Evolutionary conservation across 73 alveolate genomes (phyloP).

Genomic region (Paramecium pentaurelia): DNA sequence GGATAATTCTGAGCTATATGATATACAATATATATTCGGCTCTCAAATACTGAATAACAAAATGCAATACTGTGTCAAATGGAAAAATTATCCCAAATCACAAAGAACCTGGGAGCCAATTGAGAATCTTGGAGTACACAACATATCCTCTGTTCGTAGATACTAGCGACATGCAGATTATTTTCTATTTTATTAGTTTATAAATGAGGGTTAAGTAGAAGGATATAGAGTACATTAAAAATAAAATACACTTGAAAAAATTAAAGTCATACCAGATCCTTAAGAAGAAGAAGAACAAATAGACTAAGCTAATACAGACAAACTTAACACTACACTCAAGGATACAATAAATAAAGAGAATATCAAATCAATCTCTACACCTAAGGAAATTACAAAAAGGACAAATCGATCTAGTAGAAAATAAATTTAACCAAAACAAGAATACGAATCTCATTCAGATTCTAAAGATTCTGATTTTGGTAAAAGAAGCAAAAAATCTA

Average conservation of each 20-base stretch:
- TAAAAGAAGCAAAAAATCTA: background rate
- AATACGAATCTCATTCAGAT: background rate
- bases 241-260: background rate
- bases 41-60: background rate
- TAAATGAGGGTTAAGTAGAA: background rate
- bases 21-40: background rate
- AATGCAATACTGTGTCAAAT: constrained; percentile 8
- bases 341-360: background rate
- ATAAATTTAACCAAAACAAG: background rate
- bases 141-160: background rate
- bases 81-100: background rate
- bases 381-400: background rate
- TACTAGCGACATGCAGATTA: background rate
- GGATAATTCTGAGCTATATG: background rate
- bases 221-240: constrained; percentile 9
- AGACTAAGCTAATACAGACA: background rate
- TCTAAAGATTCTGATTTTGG: background rate
- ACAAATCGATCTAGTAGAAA: background rate
- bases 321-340: background rate
- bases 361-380: background rate
- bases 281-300: background rate
- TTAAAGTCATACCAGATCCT: background rate
- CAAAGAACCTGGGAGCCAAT: background rate
- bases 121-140: background rate
- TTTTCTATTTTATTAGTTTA: background rate